Conservation (phyloP, 2,329 filamentous ascomycete species). For the Sporothrix brasiliensis region DNA sequence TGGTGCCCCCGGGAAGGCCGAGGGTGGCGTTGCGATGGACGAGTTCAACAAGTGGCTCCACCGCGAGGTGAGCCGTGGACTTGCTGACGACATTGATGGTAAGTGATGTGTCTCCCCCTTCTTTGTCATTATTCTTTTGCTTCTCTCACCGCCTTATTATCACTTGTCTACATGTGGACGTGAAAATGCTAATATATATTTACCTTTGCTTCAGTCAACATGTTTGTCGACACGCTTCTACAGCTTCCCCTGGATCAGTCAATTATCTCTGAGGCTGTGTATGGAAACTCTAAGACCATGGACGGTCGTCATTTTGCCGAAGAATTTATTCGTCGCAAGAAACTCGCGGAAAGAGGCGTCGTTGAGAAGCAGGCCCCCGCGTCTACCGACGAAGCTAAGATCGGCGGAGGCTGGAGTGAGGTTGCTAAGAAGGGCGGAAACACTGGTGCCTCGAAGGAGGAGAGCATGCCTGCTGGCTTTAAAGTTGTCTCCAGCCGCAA, state of each 20-base stretch:
- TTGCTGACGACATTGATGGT: slow-evolving; percentile 57
- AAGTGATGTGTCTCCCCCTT: slow-evolving; percentile 42
- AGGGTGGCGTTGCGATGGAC: slow-evolving; percentile 66
- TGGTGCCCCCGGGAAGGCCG: slow-evolving; percentile 48
- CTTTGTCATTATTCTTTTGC: not conserved
- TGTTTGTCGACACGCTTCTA: slow-evolving; percentile 76
- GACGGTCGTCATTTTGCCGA: slow-evolving; percentile 92
- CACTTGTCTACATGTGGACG: not conserved
- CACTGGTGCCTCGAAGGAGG: slow-evolving; percentile 52
- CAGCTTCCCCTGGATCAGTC: slow-evolving; percentile 75
- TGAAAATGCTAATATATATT: not conserved
- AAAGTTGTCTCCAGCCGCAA: slow-evolving; percentile 91
- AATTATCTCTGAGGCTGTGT: slow-evolving; percentile 88
- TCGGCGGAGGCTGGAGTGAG: slow-evolving; percentile 83
- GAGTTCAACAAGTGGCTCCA: slow-evolving; percentile 95
- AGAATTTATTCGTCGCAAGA: slow-evolving; percentile 91
- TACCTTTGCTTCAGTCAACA: slow-evolving; percentile 60
- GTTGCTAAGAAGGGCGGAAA: slow-evolving; percentile 87
- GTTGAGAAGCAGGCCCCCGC: slow-evolving; percentile 65
- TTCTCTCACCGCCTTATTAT: no score
- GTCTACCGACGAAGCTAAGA: slow-evolving; percentile 43
- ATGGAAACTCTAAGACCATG: slow-evolving; percentile 82
- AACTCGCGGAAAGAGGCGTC: slow-evolving; percentile 88
- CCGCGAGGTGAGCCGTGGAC: slow-evolving; percentile 75
- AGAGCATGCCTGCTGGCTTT: slow-evolving; percentile 63